Conservation (phyloP, 257 asterid species). For the Petrea volubilis region DNA sequence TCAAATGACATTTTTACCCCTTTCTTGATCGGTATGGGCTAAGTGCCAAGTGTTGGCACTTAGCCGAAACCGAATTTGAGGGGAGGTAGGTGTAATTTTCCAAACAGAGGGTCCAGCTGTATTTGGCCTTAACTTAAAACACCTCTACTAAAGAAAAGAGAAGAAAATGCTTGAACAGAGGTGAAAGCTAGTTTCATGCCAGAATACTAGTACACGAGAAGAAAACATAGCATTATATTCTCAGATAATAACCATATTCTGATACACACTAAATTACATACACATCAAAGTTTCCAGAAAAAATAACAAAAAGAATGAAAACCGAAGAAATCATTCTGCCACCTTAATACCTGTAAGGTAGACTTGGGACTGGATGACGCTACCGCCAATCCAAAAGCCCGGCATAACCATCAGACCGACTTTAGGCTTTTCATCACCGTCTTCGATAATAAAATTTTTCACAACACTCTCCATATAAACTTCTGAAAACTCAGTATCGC, state of each 20-base stretch:
- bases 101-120: too few relatives aligned
- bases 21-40: too few relatives aligned
- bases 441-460: constrained; percentile 59
- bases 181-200: neutral
- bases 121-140: too few relatives aligned
- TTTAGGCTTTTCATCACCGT: constrained; percentile 70
- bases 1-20: too few relatives aligned
- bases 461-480: constrained; percentile 91
- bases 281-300: constrained; percentile 8
- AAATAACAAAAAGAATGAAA: too few relatives aligned
- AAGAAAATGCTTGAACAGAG: neutral
- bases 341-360: constrained; percentile 78
- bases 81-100: too few relatives aligned
- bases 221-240: neutral
- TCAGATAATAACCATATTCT: constrained; percentile 8
- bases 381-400: constrained; percentile 95
- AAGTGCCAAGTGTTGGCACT: too few relatives aligned
- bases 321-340: constrained; percentile 64
- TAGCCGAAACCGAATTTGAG: too few relatives aligned
- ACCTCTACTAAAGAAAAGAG: neutral
- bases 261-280: constrained; percentile 30
- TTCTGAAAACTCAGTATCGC: constrained; percentile 81
- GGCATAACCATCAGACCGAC: constrained; percentile 97
- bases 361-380: constrained; percentile 83
- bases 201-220: neutral